Base-by-base conservation (phyloP, 2,329 filamentous ascomycete genomes). In the Catunica adiposa region DNA sequence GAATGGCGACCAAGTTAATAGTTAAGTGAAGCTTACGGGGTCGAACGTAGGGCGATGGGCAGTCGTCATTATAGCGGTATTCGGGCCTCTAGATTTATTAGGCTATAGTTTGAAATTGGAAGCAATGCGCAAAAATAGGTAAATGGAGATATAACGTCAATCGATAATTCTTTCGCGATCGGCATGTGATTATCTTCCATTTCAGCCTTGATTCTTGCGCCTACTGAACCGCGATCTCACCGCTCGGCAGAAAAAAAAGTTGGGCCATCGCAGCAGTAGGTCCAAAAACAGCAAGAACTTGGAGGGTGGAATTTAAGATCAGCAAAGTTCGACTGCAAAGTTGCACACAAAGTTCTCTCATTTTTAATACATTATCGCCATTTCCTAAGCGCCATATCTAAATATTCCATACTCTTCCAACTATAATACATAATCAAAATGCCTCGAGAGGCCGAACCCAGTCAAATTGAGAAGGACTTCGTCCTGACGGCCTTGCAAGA, bases 11-110 rank as follows among this genome's bases (percentile, higher is more conserved):
- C 15, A 50, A 40, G 25, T 42, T 9, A 11, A 53, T 46, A 25
- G 20, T n/a, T 7, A 5, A 20, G 29, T 31, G 2, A 26, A 54
- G 61, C 75, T 61, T 78, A 89, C 86, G 61, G 92, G 92, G 68
- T 98, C 92, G 66, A 98, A 98, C 0, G 92, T 98, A 56, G 92
- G 92, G 71, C 92, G 85, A 62, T 84, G 80, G 44, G 80, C 80
- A 70, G 75, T 78, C 61, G 80, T 83, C 80, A 84, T 83, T 38
- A 51, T 60, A 50, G 44, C 31, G 14, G 23, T 4, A 46, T 47
- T 8, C 47, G n/a, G 6, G 17, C 15, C 22, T 20, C 48, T 17
- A 25, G 29, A 44, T 44, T 11, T 15, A n/a, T 8, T 5, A 34
- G 29, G 11, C 5, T 34, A 25, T 20, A 22, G 9, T 22, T 48